These are phyloP conservation scores for Torulaspora pretoriensis DNA, from an alignment of 1,139 yeast species.

Conservation along the genomic window DNA sequence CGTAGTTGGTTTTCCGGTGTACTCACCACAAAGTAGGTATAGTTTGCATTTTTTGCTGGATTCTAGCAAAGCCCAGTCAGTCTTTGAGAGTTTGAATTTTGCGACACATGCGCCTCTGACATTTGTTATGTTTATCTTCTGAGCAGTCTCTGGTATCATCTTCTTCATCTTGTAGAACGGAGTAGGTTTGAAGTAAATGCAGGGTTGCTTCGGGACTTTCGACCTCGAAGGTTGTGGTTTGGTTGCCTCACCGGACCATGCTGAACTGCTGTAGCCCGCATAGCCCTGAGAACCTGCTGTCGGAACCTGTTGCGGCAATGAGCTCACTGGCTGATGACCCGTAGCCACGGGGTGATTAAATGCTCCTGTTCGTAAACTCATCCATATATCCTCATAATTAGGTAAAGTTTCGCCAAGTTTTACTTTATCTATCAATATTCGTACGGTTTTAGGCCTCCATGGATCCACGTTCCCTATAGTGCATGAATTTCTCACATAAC, in stretches of 20 bases:
- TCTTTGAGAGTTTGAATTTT: slow-evolving; percentile 41
- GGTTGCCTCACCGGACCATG: slow-evolving; percentile 8
- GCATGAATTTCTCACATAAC: slow-evolving; percentile 38
- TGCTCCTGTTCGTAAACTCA: slow-evolving; percentile 22
- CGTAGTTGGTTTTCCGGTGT: slow-evolving; percentile 33
- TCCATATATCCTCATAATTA: slow-evolving; percentile 35
- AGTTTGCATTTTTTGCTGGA: slow-evolving; percentile 37
- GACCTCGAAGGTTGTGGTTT: slow-evolving; percentile 14
- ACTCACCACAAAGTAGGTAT: slow-evolving; percentile 47
- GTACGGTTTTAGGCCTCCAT: slow-evolving; percentile 43
- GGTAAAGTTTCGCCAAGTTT: slow-evolving; percentile 41
- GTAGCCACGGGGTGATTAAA: slow-evolving; percentile 24
- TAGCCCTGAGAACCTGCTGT: slow-evolving; percentile 18
- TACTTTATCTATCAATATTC: slow-evolving; percentile 43
- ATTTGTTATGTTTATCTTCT: slow-evolving; percentile 38
- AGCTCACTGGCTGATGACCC: slow-evolving; percentile 22
- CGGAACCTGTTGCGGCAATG: slow-evolving; percentile 9
- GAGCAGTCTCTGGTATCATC: slow-evolving; percentile 47
- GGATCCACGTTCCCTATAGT: slow-evolving; percentile 41
- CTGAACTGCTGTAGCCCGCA: background rate
- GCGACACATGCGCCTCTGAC: slow-evolving; percentile 43
- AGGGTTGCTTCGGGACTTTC: slow-evolving; percentile 31
- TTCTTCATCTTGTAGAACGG: slow-evolving; percentile 51
- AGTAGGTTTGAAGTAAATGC: slow-evolving; percentile 46
- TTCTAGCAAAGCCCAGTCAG: slow-evolving; percentile 39